Conservation (phyloP, 73 alveolate species). For the Paramecium octaurelia region DNA sequence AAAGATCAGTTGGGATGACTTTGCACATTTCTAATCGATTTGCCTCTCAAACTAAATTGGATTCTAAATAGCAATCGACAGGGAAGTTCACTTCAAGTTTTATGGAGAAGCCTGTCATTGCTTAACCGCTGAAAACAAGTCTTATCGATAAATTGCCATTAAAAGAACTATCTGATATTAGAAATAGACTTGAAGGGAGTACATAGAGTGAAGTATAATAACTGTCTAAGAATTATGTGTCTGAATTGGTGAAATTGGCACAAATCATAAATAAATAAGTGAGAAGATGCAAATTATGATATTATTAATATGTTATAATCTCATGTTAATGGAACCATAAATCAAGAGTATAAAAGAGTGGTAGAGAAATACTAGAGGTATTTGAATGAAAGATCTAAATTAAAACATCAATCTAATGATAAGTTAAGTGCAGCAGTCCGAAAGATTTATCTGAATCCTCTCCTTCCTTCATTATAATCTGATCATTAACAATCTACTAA, state of each 20-base stretch:
- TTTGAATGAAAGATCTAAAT: conserved; percentile 6
- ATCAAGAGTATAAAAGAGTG: neutral
- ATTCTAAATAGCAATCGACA: neutral
- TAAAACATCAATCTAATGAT: conserved; percentile 1
- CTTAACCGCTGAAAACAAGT: neutral
- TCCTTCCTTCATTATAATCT: neutral
- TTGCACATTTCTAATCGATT: neutral
- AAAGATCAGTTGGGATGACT: conserved; percentile 28
- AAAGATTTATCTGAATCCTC: conserved; percentile 22
- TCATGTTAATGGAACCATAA: neutral
- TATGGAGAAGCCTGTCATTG: conserved; percentile 6
- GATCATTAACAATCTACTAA: neutral
- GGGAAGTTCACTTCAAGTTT: neutral
- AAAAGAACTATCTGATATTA: conserved; percentile 15
- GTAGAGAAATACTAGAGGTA: conserved; percentile 11
- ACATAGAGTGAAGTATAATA: neutral
- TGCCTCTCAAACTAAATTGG: neutral
- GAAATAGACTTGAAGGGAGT: conserved; percentile 32
- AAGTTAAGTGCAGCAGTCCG: conserved; percentile 12
- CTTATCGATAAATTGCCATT: conserved; percentile 10
- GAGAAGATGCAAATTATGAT: conserved; percentile 15
- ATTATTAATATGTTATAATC: neutral
- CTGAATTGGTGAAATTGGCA: conserved; percentile 53
- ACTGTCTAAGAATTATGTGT: conserved; percentile 15
- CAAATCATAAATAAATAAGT: neutral